Evolutionary conservation across 768 basidiomycete genomes (phyloP).

Genomic region (Auriscalpium orientale): DNA sequence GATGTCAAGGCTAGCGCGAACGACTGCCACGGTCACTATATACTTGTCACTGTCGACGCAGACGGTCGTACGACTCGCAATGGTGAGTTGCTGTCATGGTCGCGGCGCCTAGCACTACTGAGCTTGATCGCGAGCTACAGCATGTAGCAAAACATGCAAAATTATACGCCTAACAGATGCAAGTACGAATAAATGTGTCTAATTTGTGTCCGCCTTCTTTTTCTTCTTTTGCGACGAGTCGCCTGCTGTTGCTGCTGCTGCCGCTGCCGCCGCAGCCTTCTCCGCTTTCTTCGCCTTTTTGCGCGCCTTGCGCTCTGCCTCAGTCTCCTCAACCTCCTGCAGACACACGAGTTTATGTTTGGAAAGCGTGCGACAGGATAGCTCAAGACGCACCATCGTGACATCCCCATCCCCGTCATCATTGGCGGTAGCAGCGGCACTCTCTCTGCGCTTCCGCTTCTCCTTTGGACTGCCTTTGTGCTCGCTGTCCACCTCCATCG

Average conservation of each 20-base stretch:
- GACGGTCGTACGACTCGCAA: too few relatives aligned
- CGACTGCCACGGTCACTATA: too few relatives aligned
- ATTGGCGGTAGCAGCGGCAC: neutral
- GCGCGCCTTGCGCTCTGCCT: conserved; percentile 75
- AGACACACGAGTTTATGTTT: neutral
- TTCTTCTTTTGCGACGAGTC: conserved; percentile 56
- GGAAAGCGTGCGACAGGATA: neutral
- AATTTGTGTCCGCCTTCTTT: conserved; percentile 27
- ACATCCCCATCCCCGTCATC: conserved; percentile 13
- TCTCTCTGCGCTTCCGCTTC: conserved; percentile 34
- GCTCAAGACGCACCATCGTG: conserved; percentile 8
- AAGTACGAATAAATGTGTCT: neutral
- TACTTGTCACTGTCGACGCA: too few relatives aligned
- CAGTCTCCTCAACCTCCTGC: conserved; percentile 55
- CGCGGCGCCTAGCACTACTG: too few relatives aligned
- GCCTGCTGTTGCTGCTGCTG: conserved; percentile 34
- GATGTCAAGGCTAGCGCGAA: too few relatives aligned
- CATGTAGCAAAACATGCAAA: too few relatives aligned
- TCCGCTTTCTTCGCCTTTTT: conserved; percentile 75
- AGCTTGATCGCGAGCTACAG: too few relatives aligned
- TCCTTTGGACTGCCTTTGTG: conserved; percentile 27
- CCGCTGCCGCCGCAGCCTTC: conserved; percentile 49
- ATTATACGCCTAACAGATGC: too few relatives aligned
- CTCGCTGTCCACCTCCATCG: conserved; percentile 40
- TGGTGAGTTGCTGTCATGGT: too few relatives aligned